Evolutionary conservation across 805 yeast species (phyloP).

Genomic region (Scheffersomyces spartinae): DNA sequence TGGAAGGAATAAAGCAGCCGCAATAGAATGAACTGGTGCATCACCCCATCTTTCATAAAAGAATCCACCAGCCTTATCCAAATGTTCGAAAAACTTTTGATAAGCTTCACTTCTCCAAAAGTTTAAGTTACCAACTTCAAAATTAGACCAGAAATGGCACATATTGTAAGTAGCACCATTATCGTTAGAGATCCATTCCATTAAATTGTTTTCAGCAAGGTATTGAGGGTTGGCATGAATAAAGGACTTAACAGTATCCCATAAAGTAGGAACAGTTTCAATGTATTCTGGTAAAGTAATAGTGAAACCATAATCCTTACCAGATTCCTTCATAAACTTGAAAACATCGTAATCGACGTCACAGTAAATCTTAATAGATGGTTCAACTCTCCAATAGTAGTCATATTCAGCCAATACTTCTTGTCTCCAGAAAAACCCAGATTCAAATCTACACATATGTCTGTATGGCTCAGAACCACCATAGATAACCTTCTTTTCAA

Average conservation of each 20-base stretch:
- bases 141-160: conserved; percentile 89
- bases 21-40: conserved; percentile 86
- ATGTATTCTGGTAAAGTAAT: conserved; percentile 73
- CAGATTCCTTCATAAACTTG: conserved; percentile 60
- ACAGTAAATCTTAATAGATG: conserved; percentile 69
- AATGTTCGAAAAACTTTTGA: conserved; percentile 52
- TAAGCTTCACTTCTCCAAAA: conserved; percentile 72
- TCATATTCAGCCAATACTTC: conserved; percentile 65
- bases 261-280: conserved; percentile 78
- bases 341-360: conserved; percentile 85
- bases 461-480: conserved; percentile 71
- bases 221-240: conserved; percentile 47
- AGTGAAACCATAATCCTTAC: conserved; percentile 80
- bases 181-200: conserved; percentile 63
- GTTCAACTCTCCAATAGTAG: conserved; percentile 94
- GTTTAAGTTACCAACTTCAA: conserved; percentile 65
- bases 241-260: conserved; percentile 67
- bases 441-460: conserved; percentile 88
- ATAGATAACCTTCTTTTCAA: conserved; percentile 46
- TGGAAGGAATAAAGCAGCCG: conserved; percentile 67
- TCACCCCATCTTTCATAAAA: conserved; percentile 94
- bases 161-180: conserved; percentile 60
- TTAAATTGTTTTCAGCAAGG: conserved; percentile 50
- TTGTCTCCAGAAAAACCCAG: conserved; percentile 82
- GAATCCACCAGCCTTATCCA: conserved; percentile 83